A percentile compares a stretch with the other conserved stretches of the same genome.
Evolutionary conservation across 1,284 basidiomycete species (phyloP).

Genomic region (Coniophora puteana): DNA sequence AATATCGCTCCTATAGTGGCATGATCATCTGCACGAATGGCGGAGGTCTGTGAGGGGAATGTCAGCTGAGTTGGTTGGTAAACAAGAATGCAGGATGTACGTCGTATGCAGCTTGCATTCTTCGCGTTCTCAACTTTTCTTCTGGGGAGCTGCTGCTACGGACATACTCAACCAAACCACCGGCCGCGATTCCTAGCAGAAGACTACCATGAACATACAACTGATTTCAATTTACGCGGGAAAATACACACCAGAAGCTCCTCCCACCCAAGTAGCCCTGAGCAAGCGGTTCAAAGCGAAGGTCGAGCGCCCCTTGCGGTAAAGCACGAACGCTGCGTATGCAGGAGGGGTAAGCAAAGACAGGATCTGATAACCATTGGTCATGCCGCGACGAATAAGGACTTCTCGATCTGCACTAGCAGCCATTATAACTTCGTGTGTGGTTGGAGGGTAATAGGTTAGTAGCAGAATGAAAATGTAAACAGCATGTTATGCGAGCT

Average conservation of each 20-base stretch:
- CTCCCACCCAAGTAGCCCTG: constrained; percentile 67
- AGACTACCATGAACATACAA: not conserved
- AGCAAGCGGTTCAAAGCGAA: constrained; percentile 58
- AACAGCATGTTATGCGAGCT: not conserved
- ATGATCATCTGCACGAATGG: constrained; percentile 62
- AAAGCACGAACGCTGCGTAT: constrained; percentile 50
- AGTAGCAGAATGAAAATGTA: not conserved
- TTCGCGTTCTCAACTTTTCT: constrained; percentile 35
- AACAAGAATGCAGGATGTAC: constrained; percentile 31
- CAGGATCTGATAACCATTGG: constrained; percentile 59
- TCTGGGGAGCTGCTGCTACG: constrained; percentile 38
- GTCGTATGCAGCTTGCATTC: constrained; percentile 48
- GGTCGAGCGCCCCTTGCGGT: constrained; percentile 47
- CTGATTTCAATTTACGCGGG: constrained; percentile 2
- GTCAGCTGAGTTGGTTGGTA: not conserved
- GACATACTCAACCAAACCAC: constrained; percentile 43
- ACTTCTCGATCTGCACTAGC: constrained; percentile 24
- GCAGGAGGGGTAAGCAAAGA: constrained; percentile 58
- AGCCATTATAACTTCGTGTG: too few species aligned
- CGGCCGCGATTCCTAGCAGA: constrained; percentile 30
- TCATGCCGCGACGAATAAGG: constrained; percentile 60
- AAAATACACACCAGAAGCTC: constrained; percentile 43
- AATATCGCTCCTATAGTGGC: constrained; percentile 65
- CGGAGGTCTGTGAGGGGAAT: constrained; percentile 39
- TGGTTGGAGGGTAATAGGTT: constrained; percentile 1